These are phyloP conservation scores for Phellinidium pouzarii DNA, from an alignment of 1,284 basidiomycete species.

Conservation along the genomic window DNA sequence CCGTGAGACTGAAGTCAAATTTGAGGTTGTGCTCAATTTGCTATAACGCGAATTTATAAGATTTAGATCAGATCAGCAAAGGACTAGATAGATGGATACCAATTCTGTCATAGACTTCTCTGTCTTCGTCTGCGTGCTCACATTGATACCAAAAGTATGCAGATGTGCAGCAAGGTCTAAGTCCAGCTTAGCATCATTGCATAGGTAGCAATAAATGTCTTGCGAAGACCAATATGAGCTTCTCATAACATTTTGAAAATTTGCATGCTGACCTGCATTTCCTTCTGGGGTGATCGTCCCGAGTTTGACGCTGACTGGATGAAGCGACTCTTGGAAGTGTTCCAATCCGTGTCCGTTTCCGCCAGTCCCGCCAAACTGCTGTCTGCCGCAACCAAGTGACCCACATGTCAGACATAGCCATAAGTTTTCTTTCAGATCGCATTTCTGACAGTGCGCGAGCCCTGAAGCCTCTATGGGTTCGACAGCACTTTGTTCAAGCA, in stretches of 20 bases:
- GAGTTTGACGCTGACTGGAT: conserved; percentile 87
- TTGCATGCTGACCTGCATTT: conserved; percentile 55
- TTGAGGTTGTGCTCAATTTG: conserved; percentile 96
- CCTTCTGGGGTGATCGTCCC: conserved; percentile 98
- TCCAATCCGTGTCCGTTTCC: conserved; percentile 89
- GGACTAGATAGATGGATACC: conserved; percentile 38
- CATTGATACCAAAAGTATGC: conserved; percentile 81
- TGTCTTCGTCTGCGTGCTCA: conserved; percentile 81
- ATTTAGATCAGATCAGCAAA: neutral
- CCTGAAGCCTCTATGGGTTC: conserved; percentile 53
- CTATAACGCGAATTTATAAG: conserved; percentile 31
- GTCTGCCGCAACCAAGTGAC: conserved; percentile 87
- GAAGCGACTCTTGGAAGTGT: conserved; percentile 74
- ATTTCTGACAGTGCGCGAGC: conserved; percentile 69
- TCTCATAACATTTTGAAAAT: neutral
- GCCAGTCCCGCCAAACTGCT: conserved; percentile 79
- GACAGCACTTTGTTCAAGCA: conserved; percentile 59
- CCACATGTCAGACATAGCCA: conserved; percentile 96
- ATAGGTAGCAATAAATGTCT: conserved; percentile 95
- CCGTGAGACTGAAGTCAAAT: conserved; percentile 92
- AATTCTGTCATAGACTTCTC: conserved; percentile 98
- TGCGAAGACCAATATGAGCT: conserved; percentile 5
- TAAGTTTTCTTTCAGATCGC: conserved; percentile 82
- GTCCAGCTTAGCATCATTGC: conserved; percentile 84
- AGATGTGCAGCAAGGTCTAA: conserved; percentile 76